Evolutionary conservation across 1,139 yeast genomes (phyloP), one percentile per base, ranked within the genome.

Genomic region (Pichia sp.): DNA sequence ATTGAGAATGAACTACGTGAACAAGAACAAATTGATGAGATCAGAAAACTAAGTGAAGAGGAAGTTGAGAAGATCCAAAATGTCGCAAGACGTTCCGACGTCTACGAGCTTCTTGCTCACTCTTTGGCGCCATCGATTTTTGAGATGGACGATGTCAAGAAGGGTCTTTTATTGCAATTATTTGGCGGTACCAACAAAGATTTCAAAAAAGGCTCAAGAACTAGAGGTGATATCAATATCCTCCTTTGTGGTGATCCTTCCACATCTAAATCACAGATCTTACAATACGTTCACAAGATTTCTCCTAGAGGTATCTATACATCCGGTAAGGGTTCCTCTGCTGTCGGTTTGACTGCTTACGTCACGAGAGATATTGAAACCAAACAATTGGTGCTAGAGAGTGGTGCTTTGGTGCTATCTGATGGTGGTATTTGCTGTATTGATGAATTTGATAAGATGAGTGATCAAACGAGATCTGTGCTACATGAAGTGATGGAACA

Each of bases 371-470:
- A 91, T 59, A 72, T 84, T 30, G 98, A 91, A 52, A 86, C 97
- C 1, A 84, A 77, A 51, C 98, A 91, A 56, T 65, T 91, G 34
- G 98, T 91, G 7, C 69, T 91, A 41, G 99, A 91, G 58, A 77
- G 91, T 56, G 99, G 99, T 59, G 99, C 99, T 0, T 70, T 91
- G 47, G 98, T 91, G 11, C 69, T 91, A 36, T 86, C 96, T 7
- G 99, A 91, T 62, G 98, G 98, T 40, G 99, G 99, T 65, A 80
- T 91, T 37, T 91, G 98, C 66, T 93, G 98, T 63, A 91, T 91
- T 58, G 99, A 91, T 66, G 99, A 91, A 64, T 91, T 91, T 55
- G 99, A 91, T 63, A 91, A 91, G 60, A 91, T 91, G 99, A 74
- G 81, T 42, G 98, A 91, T 51, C 65, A 94, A 2, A 91, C 98